Evolutionary conservation across 179 eudicot genomes (phyloP), one percentile per base, ranked within the genome.

Genomic region (Beta macrorhiza): DNA sequence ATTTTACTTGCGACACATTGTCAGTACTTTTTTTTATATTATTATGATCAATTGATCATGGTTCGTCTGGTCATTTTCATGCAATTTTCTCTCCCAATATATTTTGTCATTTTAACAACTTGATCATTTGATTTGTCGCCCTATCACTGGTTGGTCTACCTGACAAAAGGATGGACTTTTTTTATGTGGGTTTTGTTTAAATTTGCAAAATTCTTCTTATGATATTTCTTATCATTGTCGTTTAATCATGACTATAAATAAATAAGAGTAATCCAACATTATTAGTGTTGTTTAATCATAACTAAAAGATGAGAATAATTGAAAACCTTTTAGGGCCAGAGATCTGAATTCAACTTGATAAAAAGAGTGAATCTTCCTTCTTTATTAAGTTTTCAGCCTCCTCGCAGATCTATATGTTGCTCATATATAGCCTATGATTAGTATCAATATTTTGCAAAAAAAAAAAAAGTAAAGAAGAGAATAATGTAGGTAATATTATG

Each of bases 51-150:
- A 25, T 25, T 1, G 25, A 9, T 22, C 2, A 22, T 22, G 57
- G 12, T 53, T 6, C 45, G 78, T 37, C 44, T 67, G 78, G 87
- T 84, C 84, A 59, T 62, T 84, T 84, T 84, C 84, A 81, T 81
- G 29, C 64, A 81, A 44, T 37, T 81, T 76, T 51, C 58, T 68
- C 49, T 55, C 57, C 64, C 52, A 72, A 47, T n/a, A 56, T 47
- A 51, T 53, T 49, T 51, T 74, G 56, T 59, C 79, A 64, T 67
- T 67, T 67, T 55, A 25, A 62, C 32, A 44, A 73, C 53, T 80
- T 64, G 63, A 76, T 80, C 76, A 72, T 20, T 74, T 70, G 58
- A 7, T 80, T 58, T 78, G 79, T 84, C 77, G 52, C 77, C 76
- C 63, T 59, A 15, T 15, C 45, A 74, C 62, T 79, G 83, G 73